phyloP scores from a whole-genome alignment of 1,284 basidiomycete genomes.

The Fistulinella staudtii region DNA sequence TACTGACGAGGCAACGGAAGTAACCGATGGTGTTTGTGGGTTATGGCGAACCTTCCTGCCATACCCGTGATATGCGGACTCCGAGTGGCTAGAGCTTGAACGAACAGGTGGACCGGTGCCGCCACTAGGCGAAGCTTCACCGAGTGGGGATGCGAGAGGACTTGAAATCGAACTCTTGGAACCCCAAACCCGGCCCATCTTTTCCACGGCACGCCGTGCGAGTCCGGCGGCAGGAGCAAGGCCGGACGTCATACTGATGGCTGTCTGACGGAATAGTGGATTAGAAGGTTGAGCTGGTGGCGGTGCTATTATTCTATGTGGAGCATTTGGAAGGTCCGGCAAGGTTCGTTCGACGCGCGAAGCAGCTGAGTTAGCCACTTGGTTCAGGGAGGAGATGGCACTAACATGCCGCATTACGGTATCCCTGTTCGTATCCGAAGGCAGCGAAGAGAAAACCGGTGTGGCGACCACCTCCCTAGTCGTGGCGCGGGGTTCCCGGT shows the following conservation, averaged over 20 bases:
- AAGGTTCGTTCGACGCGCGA: conserved; percentile 27
- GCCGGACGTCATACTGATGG: conserved; percentile 65
- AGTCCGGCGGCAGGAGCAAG: conserved; percentile 66
- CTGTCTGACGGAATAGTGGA: conserved; percentile 51
- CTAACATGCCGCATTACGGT: conserved; percentile 12
- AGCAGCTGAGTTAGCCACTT: conserved; percentile 2
- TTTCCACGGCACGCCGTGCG: conserved; percentile 73
- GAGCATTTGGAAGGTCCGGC: conserved; percentile 32
- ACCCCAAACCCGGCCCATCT: conserved; percentile 62
- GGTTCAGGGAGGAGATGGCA: conserved; percentile 15
- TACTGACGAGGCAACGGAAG: conserved; percentile 47
- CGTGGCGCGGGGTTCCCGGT: conserved; percentile 22
- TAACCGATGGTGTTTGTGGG: conserved; percentile 55
- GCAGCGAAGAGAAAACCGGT: conserved; percentile 20
- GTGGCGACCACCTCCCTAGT: conserved; percentile 15
- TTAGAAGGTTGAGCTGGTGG: conserved; percentile 16
- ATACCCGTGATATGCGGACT: conserved; percentile 18
- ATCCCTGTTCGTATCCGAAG: conserved; percentile 12
- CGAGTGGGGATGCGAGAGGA: conserved; percentile 39
- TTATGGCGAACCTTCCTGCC: conserved; percentile 44
- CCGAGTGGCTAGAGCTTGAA: conserved; percentile 35
- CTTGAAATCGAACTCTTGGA: conserved; percentile 44
- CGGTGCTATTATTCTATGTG: conserved; percentile 23
- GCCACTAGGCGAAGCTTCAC: conserved; percentile 27
- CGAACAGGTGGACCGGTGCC: conserved; percentile 33